These are phyloP conservation scores for Talaromyces liani DNA, from an alignment of 495 filamentous ascomycete genomes.

Conservation along the genomic window DNA sequence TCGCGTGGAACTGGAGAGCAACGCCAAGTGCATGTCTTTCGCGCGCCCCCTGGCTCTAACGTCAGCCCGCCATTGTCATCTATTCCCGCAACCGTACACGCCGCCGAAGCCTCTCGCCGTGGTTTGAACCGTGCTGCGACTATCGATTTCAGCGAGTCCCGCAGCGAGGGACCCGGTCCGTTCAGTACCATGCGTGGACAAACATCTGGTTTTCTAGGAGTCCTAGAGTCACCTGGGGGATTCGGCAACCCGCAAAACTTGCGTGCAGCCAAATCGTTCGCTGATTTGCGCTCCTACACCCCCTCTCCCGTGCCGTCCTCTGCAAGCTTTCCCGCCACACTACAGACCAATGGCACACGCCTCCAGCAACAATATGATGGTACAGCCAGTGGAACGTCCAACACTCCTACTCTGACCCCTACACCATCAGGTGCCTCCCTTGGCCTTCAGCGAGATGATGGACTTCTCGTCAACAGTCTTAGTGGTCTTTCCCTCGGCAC, in stretches of 20 bases:
- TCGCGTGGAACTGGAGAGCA: slow-evolving; percentile 81
- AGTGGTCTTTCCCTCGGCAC: slow-evolving; percentile 54
- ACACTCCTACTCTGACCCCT: slow-evolving; percentile 69
- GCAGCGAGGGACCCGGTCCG: slow-evolving; percentile 57
- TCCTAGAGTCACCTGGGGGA: slow-evolving; percentile 74
- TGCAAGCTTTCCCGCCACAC: slow-evolving; percentile 71
- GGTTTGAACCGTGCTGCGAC: slow-evolving; percentile 88
- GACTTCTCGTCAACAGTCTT: slow-evolving; percentile 60
- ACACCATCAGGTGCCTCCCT: slow-evolving; percentile 58
- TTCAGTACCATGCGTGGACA: slow-evolving; percentile 72
- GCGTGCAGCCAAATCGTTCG: slow-evolving; percentile 94
- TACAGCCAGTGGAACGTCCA: slow-evolving; percentile 51
- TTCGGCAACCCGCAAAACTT: slow-evolving; percentile 64
- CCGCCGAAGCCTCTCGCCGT: slow-evolving; percentile 66
- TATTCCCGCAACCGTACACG: slow-evolving; percentile 55
- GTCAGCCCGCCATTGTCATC: slow-evolving; percentile 55
- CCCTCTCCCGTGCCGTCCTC: slow-evolving; percentile 88
- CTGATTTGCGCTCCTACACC: slow-evolving; percentile 88
- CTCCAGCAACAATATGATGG: slow-evolving; percentile 53
- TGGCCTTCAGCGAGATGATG: slow-evolving; percentile 55
- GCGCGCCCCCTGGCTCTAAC: slow-evolving; percentile 52
- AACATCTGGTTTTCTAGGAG: slow-evolving; percentile 67
- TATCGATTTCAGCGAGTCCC: slow-evolving; percentile 94
- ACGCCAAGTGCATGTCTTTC: slow-evolving; percentile 83
- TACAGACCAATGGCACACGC: slow-evolving; percentile 57